These are phyloP conservation scores for Alloteropsis semialata DNA, from an alignment of 176 grass and related monocot species.

Conservation along the genomic window DNA sequence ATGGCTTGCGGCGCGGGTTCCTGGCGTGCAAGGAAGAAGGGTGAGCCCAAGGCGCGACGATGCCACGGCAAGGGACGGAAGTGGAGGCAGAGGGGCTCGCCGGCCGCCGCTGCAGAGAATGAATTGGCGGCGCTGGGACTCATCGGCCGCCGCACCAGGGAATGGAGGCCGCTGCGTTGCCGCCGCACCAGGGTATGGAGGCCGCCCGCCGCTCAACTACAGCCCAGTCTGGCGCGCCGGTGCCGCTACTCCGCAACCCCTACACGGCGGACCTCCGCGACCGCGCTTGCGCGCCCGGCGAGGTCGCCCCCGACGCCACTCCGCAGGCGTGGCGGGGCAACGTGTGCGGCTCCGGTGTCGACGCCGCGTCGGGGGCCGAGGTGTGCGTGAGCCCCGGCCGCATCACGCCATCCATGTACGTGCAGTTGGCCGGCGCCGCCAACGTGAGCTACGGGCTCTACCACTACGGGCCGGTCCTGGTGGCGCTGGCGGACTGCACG, in stretches of 20 bases:
- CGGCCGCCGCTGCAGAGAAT: too few species aligned
- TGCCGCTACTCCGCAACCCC: constrained; percentile 56
- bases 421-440: constrained; percentile 36
- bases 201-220: constrained; percentile 35
- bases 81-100: too few species aligned
- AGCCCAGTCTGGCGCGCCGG: constrained; percentile 48
- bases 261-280: constrained; percentile 36
- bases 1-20: too few species aligned
- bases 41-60: too few species aligned
- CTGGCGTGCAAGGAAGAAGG: too few species aligned
- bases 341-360: background rate
- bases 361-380: background rate
- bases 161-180: too few species aligned
- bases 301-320: constrained; percentile 28
- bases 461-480: constrained; percentile 39
- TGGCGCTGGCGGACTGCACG: constrained; percentile 44
- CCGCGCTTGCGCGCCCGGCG: constrained; percentile 30
- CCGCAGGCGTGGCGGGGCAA: constrained; percentile 11
- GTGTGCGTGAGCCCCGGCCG: constrained; percentile 32
- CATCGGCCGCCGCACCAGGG: too few species aligned
- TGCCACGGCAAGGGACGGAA: too few species aligned
- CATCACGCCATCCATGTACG: constrained; percentile 42
- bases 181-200: too few species aligned
- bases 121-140: too few species aligned
- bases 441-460: constrained; percentile 49